phyloP scores from a whole-genome alignment of 1,284 basidiomycete species.

The Apiotrichum veenhuisii region DNA sequence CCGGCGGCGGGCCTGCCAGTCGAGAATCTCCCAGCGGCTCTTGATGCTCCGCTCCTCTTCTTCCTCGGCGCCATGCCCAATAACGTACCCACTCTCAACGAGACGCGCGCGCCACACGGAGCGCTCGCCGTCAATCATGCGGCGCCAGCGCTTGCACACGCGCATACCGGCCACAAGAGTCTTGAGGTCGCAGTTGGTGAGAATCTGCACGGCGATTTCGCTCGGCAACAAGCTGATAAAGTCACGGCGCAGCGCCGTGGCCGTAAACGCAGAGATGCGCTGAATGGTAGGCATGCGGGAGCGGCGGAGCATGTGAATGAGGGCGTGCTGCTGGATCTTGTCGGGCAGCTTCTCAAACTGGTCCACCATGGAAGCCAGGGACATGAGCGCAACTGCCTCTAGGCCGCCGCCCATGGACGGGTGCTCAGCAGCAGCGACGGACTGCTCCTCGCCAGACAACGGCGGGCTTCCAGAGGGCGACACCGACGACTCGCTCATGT shows the following conservation, averaged over 20 bases:
- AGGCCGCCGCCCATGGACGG: slow-evolving; percentile 36
- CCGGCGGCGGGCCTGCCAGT: slow-evolving; percentile 15
- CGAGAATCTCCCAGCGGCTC: slow-evolving; percentile 35
- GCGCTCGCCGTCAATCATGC: slow-evolving; percentile 43
- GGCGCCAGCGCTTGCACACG: slow-evolving; percentile 43
- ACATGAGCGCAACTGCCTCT: slow-evolving; percentile 44
- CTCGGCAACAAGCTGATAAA: slow-evolving; percentile 44
- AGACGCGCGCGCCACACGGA: slow-evolving; percentile 42
- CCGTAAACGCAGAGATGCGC: slow-evolving; percentile 38
- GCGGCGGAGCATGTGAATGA: slow-evolving; percentile 48
- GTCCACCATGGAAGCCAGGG: slow-evolving; percentile 39
- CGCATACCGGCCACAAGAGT: slow-evolving; percentile 34
- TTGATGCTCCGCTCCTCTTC: slow-evolving; percentile 40
- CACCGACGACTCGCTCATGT: slow-evolving; percentile 5
- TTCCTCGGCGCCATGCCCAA: slow-evolving; percentile 45
- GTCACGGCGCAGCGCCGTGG: slow-evolving; percentile 44
- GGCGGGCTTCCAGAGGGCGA: not conserved
- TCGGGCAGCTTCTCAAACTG: slow-evolving; percentile 47
- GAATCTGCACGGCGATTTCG: slow-evolving; percentile 46
- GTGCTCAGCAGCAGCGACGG: not conserved
- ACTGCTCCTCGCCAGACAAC: not conserved
- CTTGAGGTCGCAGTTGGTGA: slow-evolving; percentile 36
- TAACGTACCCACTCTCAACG: slow-evolving; percentile 39
- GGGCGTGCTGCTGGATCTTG: slow-evolving; percentile 48
- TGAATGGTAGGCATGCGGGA: slow-evolving; percentile 48